A percentile compares a stretch with the other conserved stretches of the same genome.
Conservation (phyloP, 352 stramenopile genomes). For the Globisporangium carolinianum region DNA sequence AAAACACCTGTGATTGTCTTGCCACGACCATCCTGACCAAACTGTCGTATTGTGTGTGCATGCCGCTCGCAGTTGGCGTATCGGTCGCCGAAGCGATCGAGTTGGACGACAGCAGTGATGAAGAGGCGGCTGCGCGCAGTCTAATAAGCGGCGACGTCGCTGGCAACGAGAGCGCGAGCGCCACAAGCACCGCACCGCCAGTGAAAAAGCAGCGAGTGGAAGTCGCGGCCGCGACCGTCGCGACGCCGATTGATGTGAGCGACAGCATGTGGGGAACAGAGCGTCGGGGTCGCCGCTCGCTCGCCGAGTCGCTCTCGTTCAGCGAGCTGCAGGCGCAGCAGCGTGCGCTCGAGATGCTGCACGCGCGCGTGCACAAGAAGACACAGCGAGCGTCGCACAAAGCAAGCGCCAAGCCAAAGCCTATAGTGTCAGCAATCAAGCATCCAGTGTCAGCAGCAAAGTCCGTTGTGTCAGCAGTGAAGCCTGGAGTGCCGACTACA, state of each 20-base stretch:
- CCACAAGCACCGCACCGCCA: not conserved
- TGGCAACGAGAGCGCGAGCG: not conserved
- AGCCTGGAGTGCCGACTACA: not conserved
- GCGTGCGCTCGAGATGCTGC: conserved; percentile 27
- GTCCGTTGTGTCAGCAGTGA: not conserved
- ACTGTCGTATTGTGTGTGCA: not conserved
- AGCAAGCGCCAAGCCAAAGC: not conserved
- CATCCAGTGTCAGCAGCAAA: not conserved
- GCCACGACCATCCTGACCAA: not conserved
- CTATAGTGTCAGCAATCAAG: not conserved
- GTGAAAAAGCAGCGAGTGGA: conserved; percentile 10
- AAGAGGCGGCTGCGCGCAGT: conserved; percentile 11
- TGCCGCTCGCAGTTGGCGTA: not conserved
- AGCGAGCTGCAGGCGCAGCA: conserved; percentile 66
- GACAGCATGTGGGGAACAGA: not conserved
- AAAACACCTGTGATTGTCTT: not conserved
- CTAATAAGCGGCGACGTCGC: not conserved
- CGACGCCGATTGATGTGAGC: too few relatives aligned
- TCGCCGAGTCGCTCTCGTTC: conserved; percentile 37
- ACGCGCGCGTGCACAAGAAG: conserved; percentile 7
- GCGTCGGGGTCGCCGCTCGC: conserved; percentile 15
- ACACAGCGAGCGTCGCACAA: conserved; percentile 13
- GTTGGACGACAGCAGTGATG: conserved; percentile 44
- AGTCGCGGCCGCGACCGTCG: not conserved
- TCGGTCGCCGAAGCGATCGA: conserved; percentile 26